A percentile compares a stretch with the other conserved stretches of the same genome.
phyloP scores from a whole-genome alignment of 139 green algal genomes.

The Chlamydomonas incerta region DNA sequence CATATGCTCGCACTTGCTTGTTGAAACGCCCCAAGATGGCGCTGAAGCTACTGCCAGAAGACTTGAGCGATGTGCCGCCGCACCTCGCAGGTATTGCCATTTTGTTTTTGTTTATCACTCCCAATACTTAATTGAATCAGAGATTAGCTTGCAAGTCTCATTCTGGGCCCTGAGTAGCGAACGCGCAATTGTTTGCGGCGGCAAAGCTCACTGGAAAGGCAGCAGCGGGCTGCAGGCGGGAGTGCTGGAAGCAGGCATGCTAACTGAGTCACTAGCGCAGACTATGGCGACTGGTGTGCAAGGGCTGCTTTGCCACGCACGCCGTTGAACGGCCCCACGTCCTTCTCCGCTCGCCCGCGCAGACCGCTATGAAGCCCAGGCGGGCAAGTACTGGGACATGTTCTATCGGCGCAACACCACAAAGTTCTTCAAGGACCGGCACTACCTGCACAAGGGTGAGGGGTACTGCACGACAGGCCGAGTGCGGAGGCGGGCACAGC shows the following conservation, averaged over 20 bases:
- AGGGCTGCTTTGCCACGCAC: neutral
- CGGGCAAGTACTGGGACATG: conserved; percentile 79
- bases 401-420: conserved; percentile 84
- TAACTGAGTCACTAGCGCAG: neutral
- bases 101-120: too few relatives aligned
- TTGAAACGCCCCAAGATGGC: neutral
- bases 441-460: conserved; percentile 82
- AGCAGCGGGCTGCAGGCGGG: neutral
- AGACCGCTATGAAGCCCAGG: conserved; percentile 77
- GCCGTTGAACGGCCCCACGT: neutral
- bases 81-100: neutral
- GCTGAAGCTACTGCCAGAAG: conserved; percentile 27
- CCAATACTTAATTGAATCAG: too few relatives aligned
- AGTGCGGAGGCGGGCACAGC: neutral
- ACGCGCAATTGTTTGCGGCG: too few relatives aligned
- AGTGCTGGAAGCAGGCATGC: neutral
- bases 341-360: neutral
- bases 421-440: conserved; percentile 92
- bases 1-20: too few relatives aligned
- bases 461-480: too few relatives aligned
- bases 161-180: too few relatives aligned
- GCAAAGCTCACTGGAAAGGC: neutral
- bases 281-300: neutral
- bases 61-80: conserved; percentile 16
- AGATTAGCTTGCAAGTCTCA: too few relatives aligned